Percentiles rank a stretch among this genome's conserved stretches.
Conservation (phyloP, 1,139 yeast genomes). For the Nakaseomyces uthaithaninus region DNA sequence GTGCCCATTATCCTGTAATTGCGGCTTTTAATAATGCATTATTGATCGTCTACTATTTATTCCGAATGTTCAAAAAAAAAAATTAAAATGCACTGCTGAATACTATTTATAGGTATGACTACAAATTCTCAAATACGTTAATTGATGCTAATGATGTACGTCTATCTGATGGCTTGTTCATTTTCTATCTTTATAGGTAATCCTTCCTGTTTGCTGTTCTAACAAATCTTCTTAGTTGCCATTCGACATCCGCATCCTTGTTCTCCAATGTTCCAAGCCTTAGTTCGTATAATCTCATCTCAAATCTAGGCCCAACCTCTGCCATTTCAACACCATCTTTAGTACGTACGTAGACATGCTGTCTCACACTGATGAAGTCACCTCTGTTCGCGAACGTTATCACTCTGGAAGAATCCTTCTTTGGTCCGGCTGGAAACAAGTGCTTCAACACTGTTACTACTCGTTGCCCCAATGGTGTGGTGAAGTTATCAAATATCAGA, state of each 20-base stretch:
- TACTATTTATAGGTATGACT: background rate
- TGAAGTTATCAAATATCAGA: constrained; percentile 83
- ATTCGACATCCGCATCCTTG: constrained; percentile 95
- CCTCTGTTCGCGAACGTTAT: constrained; percentile 85
- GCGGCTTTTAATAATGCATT: too few species aligned
- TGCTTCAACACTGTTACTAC: constrained; percentile 77
- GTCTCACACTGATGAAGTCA: constrained; percentile 88
- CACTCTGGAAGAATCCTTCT: constrained; percentile 79
- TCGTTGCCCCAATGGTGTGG: constrained; percentile 75
- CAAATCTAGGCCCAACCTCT: constrained; percentile 97
- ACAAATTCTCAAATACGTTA: background rate
- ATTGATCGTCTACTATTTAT: too few species aligned
- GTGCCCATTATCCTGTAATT: too few species aligned
- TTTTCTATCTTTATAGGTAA: constrained; percentile 39
- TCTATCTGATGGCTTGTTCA: background rate
- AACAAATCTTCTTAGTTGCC: constrained; percentile 89
- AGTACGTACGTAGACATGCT: constrained; percentile 86
- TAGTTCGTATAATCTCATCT: constrained; percentile 85
- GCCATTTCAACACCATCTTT: constrained; percentile 86
- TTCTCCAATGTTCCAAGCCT: constrained; percentile 86
- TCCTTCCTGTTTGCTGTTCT: constrained; percentile 94
- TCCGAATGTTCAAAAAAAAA: too few species aligned
- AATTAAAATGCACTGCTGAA: background rate
- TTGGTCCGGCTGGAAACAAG: constrained; percentile 94
- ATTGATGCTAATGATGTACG: background rate